Evolutionary conservation across 805 yeast species (phyloP).

Genomic region (Starmera amethionina): DNA sequence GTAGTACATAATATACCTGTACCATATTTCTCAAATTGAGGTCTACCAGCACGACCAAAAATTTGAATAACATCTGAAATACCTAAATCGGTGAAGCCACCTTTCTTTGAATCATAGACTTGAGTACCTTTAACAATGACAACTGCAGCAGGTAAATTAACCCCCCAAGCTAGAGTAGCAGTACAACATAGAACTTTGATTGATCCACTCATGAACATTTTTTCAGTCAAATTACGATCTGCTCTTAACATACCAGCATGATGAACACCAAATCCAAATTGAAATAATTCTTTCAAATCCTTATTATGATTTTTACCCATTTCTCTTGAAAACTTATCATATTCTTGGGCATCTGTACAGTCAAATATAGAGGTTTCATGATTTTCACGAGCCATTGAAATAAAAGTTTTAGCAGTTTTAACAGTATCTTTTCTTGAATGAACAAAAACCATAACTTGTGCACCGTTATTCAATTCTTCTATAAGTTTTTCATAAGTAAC

Average conservation of each 20-base stretch:
- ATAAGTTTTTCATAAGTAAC: conserved; percentile 69
- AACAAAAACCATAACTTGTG: conserved; percentile 94
- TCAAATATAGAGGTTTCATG: conserved; percentile 52
- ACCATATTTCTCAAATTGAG: conserved; percentile 89
- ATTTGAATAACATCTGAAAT: conserved; percentile 96
- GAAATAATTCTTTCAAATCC: conserved; percentile 74
- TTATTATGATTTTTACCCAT: conserved; percentile 61
- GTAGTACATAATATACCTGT: conserved; percentile 87
- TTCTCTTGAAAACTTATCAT: conserved; percentile 47
- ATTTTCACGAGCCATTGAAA: conserved; percentile 53
- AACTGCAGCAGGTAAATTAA: conserved; percentile 94
- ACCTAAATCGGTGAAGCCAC: conserved; percentile 90
- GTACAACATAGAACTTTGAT: conserved; percentile 90
- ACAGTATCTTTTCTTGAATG: conserved; percentile 92
- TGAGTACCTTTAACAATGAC: conserved; percentile 96
- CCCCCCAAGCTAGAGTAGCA: conserved; percentile 99
- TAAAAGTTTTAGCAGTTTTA: conserved; percentile 68
- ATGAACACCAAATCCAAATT: conserved; percentile 82
- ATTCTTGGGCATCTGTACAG: conserved; percentile 33
- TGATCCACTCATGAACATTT: conserved; percentile 76
- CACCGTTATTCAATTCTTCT: conserved; percentile 56
- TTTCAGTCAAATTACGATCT: conserved; percentile 84
- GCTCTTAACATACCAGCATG: conserved; percentile 95
- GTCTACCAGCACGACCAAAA: conserved; percentile 99
- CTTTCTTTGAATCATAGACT: conserved; percentile 86